Conservation (phyloP, 2,329 filamentous ascomycete genomes). For the Neurospora crassa region DNA sequence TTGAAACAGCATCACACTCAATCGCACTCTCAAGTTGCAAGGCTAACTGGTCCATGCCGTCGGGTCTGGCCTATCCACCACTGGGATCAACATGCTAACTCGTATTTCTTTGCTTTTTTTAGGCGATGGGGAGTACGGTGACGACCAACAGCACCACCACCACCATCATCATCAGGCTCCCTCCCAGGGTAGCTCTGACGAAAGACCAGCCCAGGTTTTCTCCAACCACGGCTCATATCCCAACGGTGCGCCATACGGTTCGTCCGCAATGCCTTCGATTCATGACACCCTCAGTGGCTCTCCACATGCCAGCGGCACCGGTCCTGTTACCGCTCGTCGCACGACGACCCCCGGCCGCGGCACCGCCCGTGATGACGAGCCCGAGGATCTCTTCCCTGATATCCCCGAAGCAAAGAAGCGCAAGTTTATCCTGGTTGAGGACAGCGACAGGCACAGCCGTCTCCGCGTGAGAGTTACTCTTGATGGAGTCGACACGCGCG, state of each 20-base stretch:
- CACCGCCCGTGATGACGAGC: conserved; percentile 34
- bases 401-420: conserved; percentile 84
- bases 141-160: conserved; percentile 48
- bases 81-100: conserved; percentile 13
- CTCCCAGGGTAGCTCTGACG: conserved; percentile 45
- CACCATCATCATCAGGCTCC: conserved; percentile 58
- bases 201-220: conserved; percentile 68
- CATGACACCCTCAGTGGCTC: conserved; percentile 42
- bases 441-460: conserved; percentile 68
- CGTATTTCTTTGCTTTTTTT: conserved; percentile 22
- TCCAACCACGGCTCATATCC: conserved; percentile 58
- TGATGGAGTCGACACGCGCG: conserved; percentile 87
- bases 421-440: conserved; percentile 94
- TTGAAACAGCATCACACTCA: conserved; percentile 1
- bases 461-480: conserved; percentile 86
- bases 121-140: conserved; percentile 54
- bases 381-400: conserved; percentile 72
- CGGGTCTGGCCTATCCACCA: background rate
- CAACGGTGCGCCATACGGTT: conserved; percentile 42
- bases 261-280: conserved; percentile 56
- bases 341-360: conserved; percentile 31
- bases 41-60: background rate
- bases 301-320: conserved; percentile 18
- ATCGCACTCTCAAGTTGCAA: background rate
- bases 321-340: conserved; percentile 27